phyloP scores from a whole-genome alignment of 73 alveolate species.

The Diophrys sp. region DNA sequence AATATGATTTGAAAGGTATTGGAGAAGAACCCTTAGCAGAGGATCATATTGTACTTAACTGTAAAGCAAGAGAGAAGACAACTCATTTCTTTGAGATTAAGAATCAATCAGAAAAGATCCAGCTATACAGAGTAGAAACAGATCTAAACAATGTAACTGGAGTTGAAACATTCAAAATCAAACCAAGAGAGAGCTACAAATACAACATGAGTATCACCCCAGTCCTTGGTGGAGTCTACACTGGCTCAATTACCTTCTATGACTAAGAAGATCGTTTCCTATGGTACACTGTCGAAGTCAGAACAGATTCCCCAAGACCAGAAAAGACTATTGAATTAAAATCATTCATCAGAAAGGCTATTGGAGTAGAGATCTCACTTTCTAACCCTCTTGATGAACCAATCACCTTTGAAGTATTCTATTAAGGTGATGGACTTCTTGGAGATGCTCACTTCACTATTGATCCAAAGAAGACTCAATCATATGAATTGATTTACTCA shows the following conservation, averaged over 20 bases:
- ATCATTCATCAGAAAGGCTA: conserved; percentile 87
- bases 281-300: conserved; percentile 95
- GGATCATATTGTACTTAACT: conserved; percentile 89
- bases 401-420: conserved; percentile 88
- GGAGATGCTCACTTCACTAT: conserved; percentile 85
- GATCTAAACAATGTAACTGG: conserved; percentile 95
- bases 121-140: conserved; percentile 87
- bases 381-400: conserved; percentile 91
- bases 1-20: conserved; percentile 91
- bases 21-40: conserved; percentile 99
- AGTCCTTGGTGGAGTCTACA: conserved; percentile 89
- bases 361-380: conserved; percentile 85
- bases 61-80: conserved; percentile 92
- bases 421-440: conserved; percentile 87
- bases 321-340: conserved; percentile 81
- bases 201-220: conserved; percentile 92
- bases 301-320: conserved; percentile 90
- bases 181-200: conserved; percentile 49
- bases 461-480: conserved; percentile 75
- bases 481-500: conserved; percentile 85
- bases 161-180: conserved; percentile 54
- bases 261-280: conserved; percentile 88
- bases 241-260: conserved; percentile 93
- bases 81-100: conserved; percentile 73
- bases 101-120: conserved; percentile 82